Evolutionary conservation across 169 alveolate genomes (phyloP), one percentile per base, ranked within the genome.

Genomic region (Plasmodium gaboni): DNA sequence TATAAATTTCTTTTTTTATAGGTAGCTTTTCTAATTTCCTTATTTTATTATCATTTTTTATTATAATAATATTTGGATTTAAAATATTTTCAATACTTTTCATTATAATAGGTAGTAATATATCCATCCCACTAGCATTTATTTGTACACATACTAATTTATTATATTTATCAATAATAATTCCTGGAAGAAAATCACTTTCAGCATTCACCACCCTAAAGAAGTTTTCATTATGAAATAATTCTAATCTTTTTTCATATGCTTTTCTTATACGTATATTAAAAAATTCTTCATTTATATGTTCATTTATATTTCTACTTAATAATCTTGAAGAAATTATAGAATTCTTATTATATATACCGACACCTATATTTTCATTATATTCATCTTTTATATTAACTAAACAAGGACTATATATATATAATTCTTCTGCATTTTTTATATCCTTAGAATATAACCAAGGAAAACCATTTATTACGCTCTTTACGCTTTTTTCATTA

Each of bases 61-160:
- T 32, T 32, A 76, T 78, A 24, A 70, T 65, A 15, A 63, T 61
- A 10, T 78, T 83, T 24, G 93, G 90, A 22, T 78, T 70, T 38
- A 89, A 63, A 9, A 74, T 78, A 24, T 55, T 51, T 64, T 89
- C 92, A 8, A 89, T 67, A 44, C 88, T 87, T 50, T 74, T 65
- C 60, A 73, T 42, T n/a, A 89, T 74, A 12, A 50, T 38, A 32
- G 67, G 88, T 38, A 71, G 60, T 17, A 89, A 24, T 42, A 73
- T 78, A 65, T 89, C 93, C 88, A 89, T 68, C 22, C 93, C 93
- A 65, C 92, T 87, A 15, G 93, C 88, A 67, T 89, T 89, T 60
- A 89, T 32, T 55, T 78, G 91, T 12, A 89, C 85, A 55, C 85
- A 73, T 22, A 74, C 8, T 38, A 83, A 44, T 2, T 65, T 68